These are phyloP conservation scores for Amanita phalloides DNA, from an alignment of 768 basidiomycete species.

Conservation along the genomic window DNA sequence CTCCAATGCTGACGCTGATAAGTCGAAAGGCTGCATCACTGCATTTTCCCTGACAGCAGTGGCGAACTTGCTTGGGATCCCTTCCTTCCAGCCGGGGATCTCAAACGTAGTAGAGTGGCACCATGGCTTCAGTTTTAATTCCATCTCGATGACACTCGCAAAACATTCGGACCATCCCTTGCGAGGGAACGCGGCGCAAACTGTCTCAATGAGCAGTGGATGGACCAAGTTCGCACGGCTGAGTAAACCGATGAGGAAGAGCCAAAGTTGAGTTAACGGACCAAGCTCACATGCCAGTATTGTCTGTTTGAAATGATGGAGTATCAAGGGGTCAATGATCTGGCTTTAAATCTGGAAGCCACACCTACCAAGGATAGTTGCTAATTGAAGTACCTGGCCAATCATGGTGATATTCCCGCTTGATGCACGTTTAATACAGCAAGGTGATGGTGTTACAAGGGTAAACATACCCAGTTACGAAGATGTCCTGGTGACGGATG, in stretches of 20 bases:
- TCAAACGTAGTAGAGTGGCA: slow-evolving; percentile 40
- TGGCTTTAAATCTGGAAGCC: neutral
- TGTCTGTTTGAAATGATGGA: slow-evolving; percentile 18
- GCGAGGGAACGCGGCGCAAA: slow-evolving; percentile 29
- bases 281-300: slow-evolving; percentile 30
- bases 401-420: slow-evolving; percentile 41
- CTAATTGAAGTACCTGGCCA: slow-evolving; percentile 38
- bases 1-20: neutral
- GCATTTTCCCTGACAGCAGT: slow-evolving; percentile 33
- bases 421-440: slow-evolving; percentile 1
- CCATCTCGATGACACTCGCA: slow-evolving; percentile 29
- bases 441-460: neutral
- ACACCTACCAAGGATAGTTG: slow-evolving; percentile 32
- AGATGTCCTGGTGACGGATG: slow-evolving; percentile 35
- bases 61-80: slow-evolving; percentile 34
- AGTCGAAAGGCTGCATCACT: slow-evolving; percentile 29
- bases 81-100: slow-evolving; percentile 30
- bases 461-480: slow-evolving; percentile 29
- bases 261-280: neutral
- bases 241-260: slow-evolving; percentile 5
- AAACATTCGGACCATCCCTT: slow-evolving; percentile 36
- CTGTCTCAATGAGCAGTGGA: slow-evolving; percentile 27
- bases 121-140: slow-evolving; percentile 37
- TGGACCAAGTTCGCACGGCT: slow-evolving; percentile 34
- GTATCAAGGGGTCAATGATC: slow-evolving; percentile 2